Evolutionary conservation across 768 basidiomycete species (phyloP).

Genomic region (Naganishia antarctica): DNA sequence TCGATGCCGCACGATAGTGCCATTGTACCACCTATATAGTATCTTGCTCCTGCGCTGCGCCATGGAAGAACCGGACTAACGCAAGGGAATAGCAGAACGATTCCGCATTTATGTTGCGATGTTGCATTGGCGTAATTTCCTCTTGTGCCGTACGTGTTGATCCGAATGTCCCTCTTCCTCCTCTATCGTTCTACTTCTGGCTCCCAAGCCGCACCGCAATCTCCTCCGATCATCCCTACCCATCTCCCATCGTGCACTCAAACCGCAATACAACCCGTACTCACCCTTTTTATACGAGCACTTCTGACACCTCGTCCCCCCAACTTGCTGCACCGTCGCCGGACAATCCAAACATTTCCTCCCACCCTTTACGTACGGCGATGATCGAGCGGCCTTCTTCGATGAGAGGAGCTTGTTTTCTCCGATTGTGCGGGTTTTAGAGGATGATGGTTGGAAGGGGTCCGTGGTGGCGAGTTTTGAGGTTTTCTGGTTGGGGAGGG

Average conservation of each 20-base stretch:
- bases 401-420: constrained; percentile 49
- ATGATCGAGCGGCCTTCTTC: constrained; percentile 39
- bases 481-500: constrained; percentile 36
- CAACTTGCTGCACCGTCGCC: constrained; percentile 42
- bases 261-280: background rate
- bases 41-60: too few species aligned
- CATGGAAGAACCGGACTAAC: too few species aligned
- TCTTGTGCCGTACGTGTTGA: too few species aligned
- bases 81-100: too few species aligned
- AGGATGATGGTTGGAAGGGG: constrained; percentile 44
- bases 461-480: constrained; percentile 48
- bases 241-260: too few species aligned
- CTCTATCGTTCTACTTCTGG: too few species aligned
- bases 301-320: constrained; percentile 46
- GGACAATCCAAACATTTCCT: constrained; percentile 50
- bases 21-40: too few species aligned
- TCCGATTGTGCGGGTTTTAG: constrained; percentile 45
- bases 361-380: constrained; percentile 33
- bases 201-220: background rate
- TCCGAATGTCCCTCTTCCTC: too few species aligned
- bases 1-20: too few species aligned
- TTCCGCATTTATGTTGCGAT: too few species aligned
- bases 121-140: too few species aligned
- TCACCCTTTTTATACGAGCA: constrained; percentile 49
- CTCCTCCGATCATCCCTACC: background rate